These are phyloP conservation scores for cucumber (Cucumis sativus) DNA, from an alignment of 306 rosid genomes.

Conservation along the genomic window DNA sequence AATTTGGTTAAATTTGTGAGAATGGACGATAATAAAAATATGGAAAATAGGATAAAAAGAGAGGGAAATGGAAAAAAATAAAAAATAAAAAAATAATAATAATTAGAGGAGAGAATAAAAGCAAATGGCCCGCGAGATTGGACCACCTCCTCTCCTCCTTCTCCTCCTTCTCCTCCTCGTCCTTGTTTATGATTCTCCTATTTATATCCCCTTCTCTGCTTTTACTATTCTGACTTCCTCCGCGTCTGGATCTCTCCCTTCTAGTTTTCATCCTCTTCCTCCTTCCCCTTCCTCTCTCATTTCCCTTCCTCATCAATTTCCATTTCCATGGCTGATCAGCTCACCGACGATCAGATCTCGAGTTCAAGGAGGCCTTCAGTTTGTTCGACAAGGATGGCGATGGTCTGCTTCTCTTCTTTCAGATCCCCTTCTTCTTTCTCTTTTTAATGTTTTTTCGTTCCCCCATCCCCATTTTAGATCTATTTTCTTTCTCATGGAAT, in stretches of 20 bases:
- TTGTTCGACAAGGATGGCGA: constrained; percentile 11
- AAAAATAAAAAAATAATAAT: neutral
- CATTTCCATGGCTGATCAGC: constrained; percentile 6
- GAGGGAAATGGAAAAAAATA: neutral
- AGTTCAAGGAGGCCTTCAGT: constrained; percentile 12
- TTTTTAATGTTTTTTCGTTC: neutral
- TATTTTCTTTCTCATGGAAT: neutral
- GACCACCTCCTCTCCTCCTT: neutral
- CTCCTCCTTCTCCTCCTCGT: neutral
- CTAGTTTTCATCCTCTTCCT: neutral
- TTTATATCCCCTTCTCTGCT: neutral
- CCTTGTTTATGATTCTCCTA: neutral
- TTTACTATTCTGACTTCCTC: neutral
- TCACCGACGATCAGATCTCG: constrained; percentile 8
- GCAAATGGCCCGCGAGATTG: neutral
- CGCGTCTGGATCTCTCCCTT: neutral
- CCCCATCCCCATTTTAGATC: neutral
- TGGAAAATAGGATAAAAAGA: neutral
- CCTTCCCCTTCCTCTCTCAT: neutral
- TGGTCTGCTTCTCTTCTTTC: neutral
- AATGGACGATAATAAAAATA: too few relatives aligned
- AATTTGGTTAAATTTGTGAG: too few relatives aligned
- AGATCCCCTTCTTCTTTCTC: neutral
- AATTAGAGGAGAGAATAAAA: neutral
- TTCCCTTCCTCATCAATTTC: neutral